Percentiles rank a stretch among this genome's conserved stretches.
Evolutionary conservation across 768 basidiomycete genomes (phyloP).

Genomic region (Tulasnella sp.): DNA sequence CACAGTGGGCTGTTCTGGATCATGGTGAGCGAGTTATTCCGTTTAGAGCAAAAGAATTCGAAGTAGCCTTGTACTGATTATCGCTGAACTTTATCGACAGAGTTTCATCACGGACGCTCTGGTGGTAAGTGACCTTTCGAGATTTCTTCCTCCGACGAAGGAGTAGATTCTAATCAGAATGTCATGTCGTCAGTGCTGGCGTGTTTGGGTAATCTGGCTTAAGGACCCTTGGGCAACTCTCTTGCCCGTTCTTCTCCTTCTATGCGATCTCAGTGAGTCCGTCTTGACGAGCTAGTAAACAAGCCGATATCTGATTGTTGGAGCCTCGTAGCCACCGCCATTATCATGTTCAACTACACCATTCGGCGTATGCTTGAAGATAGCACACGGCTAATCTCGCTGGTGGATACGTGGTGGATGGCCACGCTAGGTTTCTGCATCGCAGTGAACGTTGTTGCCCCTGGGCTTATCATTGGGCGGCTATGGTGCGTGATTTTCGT

Average conservation of each 20-base stretch:
- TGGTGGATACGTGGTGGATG: constrained; percentile 11
- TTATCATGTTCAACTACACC: constrained; percentile 8
- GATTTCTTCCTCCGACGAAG: not conserved
- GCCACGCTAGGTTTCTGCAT: constrained; percentile 8
- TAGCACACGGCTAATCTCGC: not conserved
- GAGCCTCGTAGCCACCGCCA: not conserved
- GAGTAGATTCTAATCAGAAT: not conserved
- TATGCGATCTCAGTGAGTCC: not conserved
- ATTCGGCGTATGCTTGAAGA: not conserved
- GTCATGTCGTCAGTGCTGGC: not conserved
- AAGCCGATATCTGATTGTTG: not conserved
- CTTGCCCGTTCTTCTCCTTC: not conserved
- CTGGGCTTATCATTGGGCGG: constrained; percentile 9
- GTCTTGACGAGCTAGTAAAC: not conserved
- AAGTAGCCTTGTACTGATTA: not conserved
- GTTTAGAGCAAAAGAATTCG: not conserved
- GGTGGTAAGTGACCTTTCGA: not conserved
- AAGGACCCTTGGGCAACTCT: not conserved
- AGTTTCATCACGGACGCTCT: not conserved
- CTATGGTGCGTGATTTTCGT: not conserved
- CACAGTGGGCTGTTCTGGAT: not conserved
- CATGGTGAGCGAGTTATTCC: not conserved
- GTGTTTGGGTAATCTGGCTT: constrained; percentile 8
- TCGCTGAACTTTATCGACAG: not conserved
- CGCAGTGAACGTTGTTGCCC: constrained; percentile 4